These are phyloP conservation scores for Fusarium vanettenii DNA, from an alignment of 2,329 filamentous ascomycete genomes.

Conservation along the genomic window DNA sequence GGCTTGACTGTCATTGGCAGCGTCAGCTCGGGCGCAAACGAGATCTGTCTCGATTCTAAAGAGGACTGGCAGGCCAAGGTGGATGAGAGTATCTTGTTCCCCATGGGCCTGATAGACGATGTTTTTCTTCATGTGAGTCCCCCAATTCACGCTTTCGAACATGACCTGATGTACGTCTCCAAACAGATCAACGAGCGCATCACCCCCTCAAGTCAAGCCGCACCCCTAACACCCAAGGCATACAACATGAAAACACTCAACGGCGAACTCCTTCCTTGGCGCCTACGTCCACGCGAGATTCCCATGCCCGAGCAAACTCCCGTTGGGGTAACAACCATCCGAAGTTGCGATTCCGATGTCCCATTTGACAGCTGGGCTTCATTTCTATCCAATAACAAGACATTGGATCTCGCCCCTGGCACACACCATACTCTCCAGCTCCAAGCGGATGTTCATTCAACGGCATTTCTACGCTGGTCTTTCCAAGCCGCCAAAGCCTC, in stretches of 20 bases:
- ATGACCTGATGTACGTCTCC: neutral
- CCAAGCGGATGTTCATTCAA: slow-evolving; percentile 22
- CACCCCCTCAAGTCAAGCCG: neutral
- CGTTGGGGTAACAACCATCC: neutral
- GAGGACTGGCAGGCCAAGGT: slow-evolving; percentile 14
- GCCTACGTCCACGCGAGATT: slow-evolving; percentile 18
- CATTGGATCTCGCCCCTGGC: neutral
- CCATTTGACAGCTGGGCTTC: neutral
- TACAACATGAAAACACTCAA: slow-evolving; percentile 24
- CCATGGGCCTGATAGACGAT: slow-evolving; percentile 13
- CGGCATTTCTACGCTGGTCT: slow-evolving; percentile 17
- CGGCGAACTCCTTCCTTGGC: slow-evolving; percentile 25
- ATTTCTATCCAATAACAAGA: neutral
- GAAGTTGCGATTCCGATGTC: neutral
- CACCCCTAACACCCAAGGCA: neutral
- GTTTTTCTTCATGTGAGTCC: slow-evolving; percentile 21
- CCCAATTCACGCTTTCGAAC: too few relatives aligned
- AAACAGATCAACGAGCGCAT: slow-evolving; percentile 21
- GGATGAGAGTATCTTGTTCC: slow-evolving; percentile 16
- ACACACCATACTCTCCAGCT: slow-evolving; percentile 16
- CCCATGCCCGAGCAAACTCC: slow-evolving; percentile 16
- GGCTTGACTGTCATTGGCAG: slow-evolving; percentile 13
- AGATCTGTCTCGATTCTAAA: neutral
- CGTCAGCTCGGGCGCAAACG: neutral
- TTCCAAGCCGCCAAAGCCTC: slow-evolving; percentile 5